Conservation (phyloP, 2,329 filamentous ascomycete genomes). For the Arthrobotrys pseudoclavata region DNA sequence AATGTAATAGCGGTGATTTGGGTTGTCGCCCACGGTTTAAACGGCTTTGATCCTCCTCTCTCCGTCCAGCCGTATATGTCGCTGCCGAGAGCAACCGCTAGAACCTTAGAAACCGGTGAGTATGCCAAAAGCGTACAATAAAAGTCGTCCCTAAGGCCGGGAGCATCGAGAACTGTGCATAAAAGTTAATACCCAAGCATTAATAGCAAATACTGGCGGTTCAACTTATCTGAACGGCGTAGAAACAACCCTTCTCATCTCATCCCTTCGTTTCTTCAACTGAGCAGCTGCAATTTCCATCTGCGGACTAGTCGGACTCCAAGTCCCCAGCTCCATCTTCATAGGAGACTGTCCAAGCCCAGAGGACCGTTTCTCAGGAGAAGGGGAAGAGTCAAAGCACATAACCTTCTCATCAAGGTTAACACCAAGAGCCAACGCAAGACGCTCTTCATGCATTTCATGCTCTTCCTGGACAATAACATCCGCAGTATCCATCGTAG, state of each 20-base stretch:
- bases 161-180: slow-evolving; percentile 85
- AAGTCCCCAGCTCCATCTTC: slow-evolving; percentile 37
- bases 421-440: slow-evolving; percentile 85
- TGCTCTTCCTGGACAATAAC: slow-evolving; percentile 73
- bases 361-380: slow-evolving; percentile 65
- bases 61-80: slow-evolving; percentile 93
- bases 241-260: slow-evolving; percentile 72
- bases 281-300: slow-evolving; percentile 41
- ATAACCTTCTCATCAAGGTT: slow-evolving; percentile 78
- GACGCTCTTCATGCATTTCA: slow-evolving; percentile 78
- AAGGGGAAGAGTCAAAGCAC: slow-evolving; percentile 68
- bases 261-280: slow-evolving; percentile 61
- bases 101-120: slow-evolving; percentile 77
- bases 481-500: slow-evolving; percentile 71
- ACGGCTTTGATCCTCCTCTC: slow-evolving; percentile 73
- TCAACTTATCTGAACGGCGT: slow-evolving; percentile 76
- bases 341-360: slow-evolving; percentile 62
- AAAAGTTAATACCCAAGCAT: slow-evolving; percentile 64
- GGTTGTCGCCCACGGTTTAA: slow-evolving; percentile 70
- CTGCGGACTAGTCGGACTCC: slow-evolving; percentile 55
- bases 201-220: slow-evolving; percentile 63
- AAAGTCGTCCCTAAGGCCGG: slow-evolving; percentile 90
- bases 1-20: slow-evolving; percentile 89
- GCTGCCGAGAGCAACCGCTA: slow-evolving; percentile 85
- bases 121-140: slow-evolving; percentile 95